Evolutionary conservation across 371 early-diverging fungal species (phyloP), one percentile per base, ranked within the genome.

Genomic region (Mortierella polycephala): DNA sequence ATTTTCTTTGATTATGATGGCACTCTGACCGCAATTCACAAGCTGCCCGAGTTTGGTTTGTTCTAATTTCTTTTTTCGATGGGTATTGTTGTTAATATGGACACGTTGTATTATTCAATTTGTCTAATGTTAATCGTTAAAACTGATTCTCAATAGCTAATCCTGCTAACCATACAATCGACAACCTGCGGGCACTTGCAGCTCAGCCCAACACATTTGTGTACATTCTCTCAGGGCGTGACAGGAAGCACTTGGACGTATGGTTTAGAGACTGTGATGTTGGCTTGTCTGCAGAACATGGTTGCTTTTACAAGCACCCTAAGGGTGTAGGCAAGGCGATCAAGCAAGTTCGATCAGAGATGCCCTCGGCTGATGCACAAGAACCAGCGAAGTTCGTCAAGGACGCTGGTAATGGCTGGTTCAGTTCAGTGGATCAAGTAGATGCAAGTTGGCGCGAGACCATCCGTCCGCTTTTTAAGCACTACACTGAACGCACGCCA

Each of bases 1-100:
- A 85, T 98, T 49, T 75, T 98, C 57, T 84, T 96, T 57, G 97
- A 99, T 74, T 99, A 98, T 77, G 99, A 99, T 75, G 97, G 98
- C 63, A 97, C 98, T 5, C 81, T 97, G 61, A 94, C 94, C 5
- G 88, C 94, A 1, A 89, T 91, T 4, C 92, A 92, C 72, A 91
- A 91, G 58, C 84, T 96, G 11, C 97, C 98, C 7, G 96, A 95
- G 77, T 96, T 96, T 84, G 96, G 92, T n/a, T n/a, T n/a, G n/a
- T n/a, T n/a, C n/a, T n/a, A n/a, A n/a, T n/a, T n/a, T n/a, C n/a
- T n/a, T n/a, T n/a, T n/a, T n/a, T n/a, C n/a, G n/a, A n/a, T n/a
- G n/a, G n/a, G n/a, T n/a, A n/a, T n/a, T n/a, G n/a, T n/a, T n/a
- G n/a, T n/a, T n/a, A n/a, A n/a, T n/a, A n/a, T n/a, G n/a, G n/a